Evolutionary conservation across 495 filamentous ascomycete genomes (phyloP), one percentile per base, ranked within the genome.

Genomic region (Lineolata rhizophorae): DNA sequence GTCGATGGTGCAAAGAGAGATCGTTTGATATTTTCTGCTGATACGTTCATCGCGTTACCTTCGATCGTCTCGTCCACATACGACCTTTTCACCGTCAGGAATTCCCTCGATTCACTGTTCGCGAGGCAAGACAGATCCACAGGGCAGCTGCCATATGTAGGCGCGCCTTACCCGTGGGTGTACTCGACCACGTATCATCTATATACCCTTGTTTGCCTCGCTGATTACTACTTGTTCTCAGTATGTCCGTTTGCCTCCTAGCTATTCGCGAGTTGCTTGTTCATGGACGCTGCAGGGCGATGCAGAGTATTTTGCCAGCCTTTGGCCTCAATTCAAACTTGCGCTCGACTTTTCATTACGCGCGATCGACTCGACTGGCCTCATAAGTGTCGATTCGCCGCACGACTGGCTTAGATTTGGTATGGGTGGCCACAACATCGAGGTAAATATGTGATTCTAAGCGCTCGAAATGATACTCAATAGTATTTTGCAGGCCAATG

Each of bases 401-500:
- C 14, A 11, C 20, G 48, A 51, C 30, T 63, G 41, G 56, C 48
- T 58, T 4, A 45, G 61, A 10, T 49, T 49, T 6, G 53, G 56
- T n/a, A 57, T 62, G 59, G 46, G 45, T 17, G 57, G 59, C 0
- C 57, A 65, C 34, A 65, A 62, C 36, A 43, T 62, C 11, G 60
- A 64, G 37, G 61, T 55, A 13, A 36, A 28, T 21, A 21, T n/a
- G n/a, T n/a, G n/a, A n/a, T n/a, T n/a, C n/a, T n/a, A n/a, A n/a
- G n/a, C n/a, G n/a, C 14, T 13, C 6, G 4, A 17, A 11, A 5
- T 11, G 19, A 18, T 12, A 5, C 8, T 5, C 19, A 2, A 13
- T 18, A 10, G 4, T 9, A 13, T n/a, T 24, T 2, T 11, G 11
- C 18, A 46, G 43, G 40, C 44, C 3, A 51, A 51, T 34, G 20